Conservation (phyloP, 768 basidiomycete genomes). For the Rubroboletus pulcherrimus region DNA sequence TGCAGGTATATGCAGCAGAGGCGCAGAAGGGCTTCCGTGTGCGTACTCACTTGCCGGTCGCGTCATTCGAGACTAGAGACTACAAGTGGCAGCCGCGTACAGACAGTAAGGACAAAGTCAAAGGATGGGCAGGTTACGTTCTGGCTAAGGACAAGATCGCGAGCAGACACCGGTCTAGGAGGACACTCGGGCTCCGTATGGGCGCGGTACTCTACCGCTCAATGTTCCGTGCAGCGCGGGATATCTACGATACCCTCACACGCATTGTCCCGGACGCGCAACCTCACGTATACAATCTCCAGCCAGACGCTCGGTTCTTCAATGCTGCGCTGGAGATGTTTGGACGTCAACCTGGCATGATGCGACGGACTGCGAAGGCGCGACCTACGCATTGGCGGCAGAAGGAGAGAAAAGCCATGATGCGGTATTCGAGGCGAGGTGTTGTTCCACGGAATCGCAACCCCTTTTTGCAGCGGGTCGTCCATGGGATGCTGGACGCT, state of each 20-base stretch:
- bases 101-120: conserved; percentile 20
- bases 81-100: conserved; percentile 17
- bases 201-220: conserved; percentile 33
- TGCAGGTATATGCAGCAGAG: conserved; percentile 54
- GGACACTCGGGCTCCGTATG: conserved; percentile 29
- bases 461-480: conserved; percentile 35
- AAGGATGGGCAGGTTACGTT: conserved; percentile 37
- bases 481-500: conserved; percentile 36
- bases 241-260: conserved; percentile 23
- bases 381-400: conserved; percentile 29
- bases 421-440: conserved; percentile 28
- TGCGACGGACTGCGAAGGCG: conserved; percentile 14
- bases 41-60: conserved; percentile 5
- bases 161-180: conserved; percentile 23
- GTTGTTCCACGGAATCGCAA: conserved; percentile 27
- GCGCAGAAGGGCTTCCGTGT: conserved; percentile 30
- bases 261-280: conserved; percentile 23
- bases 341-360: conserved; percentile 21
- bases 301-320: conserved; percentile 64
- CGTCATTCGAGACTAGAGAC: conserved; percentile 2
- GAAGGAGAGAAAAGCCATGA: conserved; percentile 26
- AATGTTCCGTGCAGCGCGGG: conserved; percentile 33
- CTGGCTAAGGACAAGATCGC: conserved; percentile 19
- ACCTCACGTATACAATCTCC: conserved; percentile 34
- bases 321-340: conserved; percentile 55